Evolutionary conservation across 495 filamentous ascomycete genomes (phyloP).

Genomic region (Neurospora sp.): DNA sequence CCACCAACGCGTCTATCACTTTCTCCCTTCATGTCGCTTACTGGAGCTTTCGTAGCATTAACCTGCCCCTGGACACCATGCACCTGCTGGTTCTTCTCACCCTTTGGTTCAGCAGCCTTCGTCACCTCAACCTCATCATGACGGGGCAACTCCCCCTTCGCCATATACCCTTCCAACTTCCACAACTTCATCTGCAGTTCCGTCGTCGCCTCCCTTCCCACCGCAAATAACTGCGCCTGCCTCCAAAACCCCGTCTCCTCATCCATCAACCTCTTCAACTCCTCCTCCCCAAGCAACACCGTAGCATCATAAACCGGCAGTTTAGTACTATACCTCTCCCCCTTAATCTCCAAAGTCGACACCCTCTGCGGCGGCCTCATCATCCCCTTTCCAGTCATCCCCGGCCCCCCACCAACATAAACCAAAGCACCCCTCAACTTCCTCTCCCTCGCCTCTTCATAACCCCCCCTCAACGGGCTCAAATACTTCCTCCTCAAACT

Average conservation of each 20-base stretch:
- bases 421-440: slow-evolving; percentile 28
- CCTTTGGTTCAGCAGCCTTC: background rate
- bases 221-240: slow-evolving; percentile 28
- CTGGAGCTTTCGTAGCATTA: background rate
- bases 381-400: background rate
- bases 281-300: slow-evolving; percentile 29
- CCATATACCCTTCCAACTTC: slow-evolving; percentile 55
- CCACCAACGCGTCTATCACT: background rate
- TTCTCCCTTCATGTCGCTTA: background rate
- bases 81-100: background rate
- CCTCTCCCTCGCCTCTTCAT: slow-evolving; percentile 20
- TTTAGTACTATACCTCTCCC: slow-evolving; percentile 6
- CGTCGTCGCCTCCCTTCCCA: slow-evolving; percentile 35
- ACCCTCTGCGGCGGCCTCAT: slow-evolving; percentile 7
- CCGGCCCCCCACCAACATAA: slow-evolving; percentile 2
- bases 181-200: slow-evolving; percentile 50
- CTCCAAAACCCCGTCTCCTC: slow-evolving; percentile 16
- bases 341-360: slow-evolving; percentile 22
- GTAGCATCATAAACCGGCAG: slow-evolving; percentile 34
- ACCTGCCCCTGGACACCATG: background rate
- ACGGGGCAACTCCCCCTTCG: slow-evolving; percentile 1
- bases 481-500: background rate
- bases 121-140: background rate
- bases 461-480: slow-evolving; percentile 1
- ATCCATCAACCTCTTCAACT: slow-evolving; percentile 18